Conservation (phyloP, 768 basidiomycete genomes). For the Leccinum pellstonianum region DNA sequence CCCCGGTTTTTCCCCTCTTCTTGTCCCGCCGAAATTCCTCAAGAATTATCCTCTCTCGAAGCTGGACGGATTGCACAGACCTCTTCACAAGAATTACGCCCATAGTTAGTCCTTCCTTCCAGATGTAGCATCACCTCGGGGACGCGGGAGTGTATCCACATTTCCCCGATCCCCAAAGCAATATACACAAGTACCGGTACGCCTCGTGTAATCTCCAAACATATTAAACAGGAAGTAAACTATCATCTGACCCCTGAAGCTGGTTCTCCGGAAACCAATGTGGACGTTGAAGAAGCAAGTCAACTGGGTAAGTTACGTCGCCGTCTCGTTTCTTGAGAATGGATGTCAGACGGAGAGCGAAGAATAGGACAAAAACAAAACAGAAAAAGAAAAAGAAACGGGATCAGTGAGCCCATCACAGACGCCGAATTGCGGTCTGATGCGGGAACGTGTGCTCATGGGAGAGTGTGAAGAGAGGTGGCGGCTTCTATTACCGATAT, state of each 20-base stretch:
- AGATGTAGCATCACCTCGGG: conserved; percentile 33
- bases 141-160: conserved; percentile 25
- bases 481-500: conserved; percentile 23
- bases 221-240: conserved; percentile 12
- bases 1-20: neutral
- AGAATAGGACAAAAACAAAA: neutral
- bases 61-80: conserved; percentile 4
- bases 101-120: conserved; percentile 19
- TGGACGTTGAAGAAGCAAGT: conserved; percentile 19
- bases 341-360: conserved; percentile 14
- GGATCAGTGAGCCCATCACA: neutral
- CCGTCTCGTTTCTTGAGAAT: conserved; percentile 12
- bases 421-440: neutral
- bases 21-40: neutral
- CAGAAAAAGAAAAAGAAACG: conserved; percentile 8
- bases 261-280: conserved; percentile 10
- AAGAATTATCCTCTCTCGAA: neutral
- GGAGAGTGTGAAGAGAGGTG: conserved; percentile 40
- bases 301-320: conserved; percentile 15
- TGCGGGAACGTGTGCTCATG: conserved; percentile 36
- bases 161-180: conserved; percentile 17
- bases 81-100: conserved; percentile 9
- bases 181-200: conserved; percentile 8
- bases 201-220: conserved; percentile 19
- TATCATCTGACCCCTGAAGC: conserved; percentile 11